phyloP scores from a whole-genome alignment of 176 grass and related monocot genomes.

The Phyllostachys edulis region DNA sequence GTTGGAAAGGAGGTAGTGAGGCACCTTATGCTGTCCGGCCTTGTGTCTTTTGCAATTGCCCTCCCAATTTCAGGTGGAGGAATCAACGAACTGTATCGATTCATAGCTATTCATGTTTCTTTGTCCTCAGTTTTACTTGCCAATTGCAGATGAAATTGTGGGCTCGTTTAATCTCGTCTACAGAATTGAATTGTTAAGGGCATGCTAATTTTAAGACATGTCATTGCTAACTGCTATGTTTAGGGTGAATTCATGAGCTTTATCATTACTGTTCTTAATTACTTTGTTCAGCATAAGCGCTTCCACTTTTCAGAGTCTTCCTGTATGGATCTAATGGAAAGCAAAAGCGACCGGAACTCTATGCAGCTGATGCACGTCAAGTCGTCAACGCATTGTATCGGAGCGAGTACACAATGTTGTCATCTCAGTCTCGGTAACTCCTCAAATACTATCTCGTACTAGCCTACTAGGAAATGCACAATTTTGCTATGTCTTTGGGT shows the following conservation, averaged over 20 bases:
- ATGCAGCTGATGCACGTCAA: slow-evolving; percentile 92
- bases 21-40: slow-evolving; percentile 60
- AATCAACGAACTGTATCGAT: background rate
- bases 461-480: background rate
- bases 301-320: background rate
- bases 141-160: background rate
- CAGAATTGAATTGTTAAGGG: background rate
- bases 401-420: slow-evolving; percentile 85
- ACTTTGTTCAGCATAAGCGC: background rate
- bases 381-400: slow-evolving; percentile 90
- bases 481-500: background rate
- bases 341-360: slow-evolving; percentile 36
- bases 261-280: background rate
- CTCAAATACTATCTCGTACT: slow-evolving; percentile 33
- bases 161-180: background rate
- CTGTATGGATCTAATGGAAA: background rate
- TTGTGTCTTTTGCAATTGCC: slow-evolving; percentile 45
- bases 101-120: background rate
- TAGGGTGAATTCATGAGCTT: background rate
- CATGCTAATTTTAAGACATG: background rate
- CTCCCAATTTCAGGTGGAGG: slow-evolving; percentile 53
- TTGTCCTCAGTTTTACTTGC: background rate
- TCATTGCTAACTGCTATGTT: background rate
- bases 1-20: slow-evolving; percentile 66
- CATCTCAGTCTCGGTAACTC: slow-evolving; percentile 89